These are phyloP conservation scores for Globisporangium carolinianum DNA, from an alignment of 352 stramenopile genomes.

Conservation along the genomic window DNA sequence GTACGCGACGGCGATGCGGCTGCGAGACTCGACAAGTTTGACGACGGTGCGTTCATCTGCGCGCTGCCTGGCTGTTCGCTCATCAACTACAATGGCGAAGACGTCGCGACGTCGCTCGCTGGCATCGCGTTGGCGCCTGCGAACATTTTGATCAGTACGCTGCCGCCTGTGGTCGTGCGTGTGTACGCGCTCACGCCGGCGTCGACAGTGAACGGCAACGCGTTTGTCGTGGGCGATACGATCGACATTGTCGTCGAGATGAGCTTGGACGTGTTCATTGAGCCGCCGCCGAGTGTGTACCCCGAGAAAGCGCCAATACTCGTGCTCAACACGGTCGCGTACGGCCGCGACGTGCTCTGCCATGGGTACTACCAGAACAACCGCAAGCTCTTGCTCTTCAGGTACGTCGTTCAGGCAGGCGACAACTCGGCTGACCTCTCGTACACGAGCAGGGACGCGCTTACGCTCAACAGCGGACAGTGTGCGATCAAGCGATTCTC, in stretches of 20 bases:
- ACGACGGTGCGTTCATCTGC: conserved; percentile 47
- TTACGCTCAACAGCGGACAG: conserved; percentile 76
- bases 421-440: conserved; percentile 46
- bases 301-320: conserved; percentile 69
- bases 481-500: conserved; percentile 76
- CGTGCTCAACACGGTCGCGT: conserved; percentile 43
- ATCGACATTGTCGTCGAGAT: conserved; percentile 79
- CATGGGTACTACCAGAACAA: conserved; percentile 48
- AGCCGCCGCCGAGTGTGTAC: conserved; percentile 60
- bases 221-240: conserved; percentile 72
- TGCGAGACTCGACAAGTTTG: conserved; percentile 42
- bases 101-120: conserved; percentile 27
- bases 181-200: conserved; percentile 55
- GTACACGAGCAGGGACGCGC: conserved; percentile 42
- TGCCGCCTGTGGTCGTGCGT: conserved; percentile 40
- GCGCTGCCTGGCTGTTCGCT: conserved; percentile 31
- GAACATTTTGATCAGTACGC: conserved; percentile 57
- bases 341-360: conserved; percentile 48
- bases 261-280: conserved; percentile 67
- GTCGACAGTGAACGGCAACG: conserved; percentile 43
- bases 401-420: conserved; percentile 55
- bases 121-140: conserved; percentile 32
- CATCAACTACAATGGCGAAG: conserved; percentile 64
- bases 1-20: conserved; percentile 39
- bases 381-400: conserved; percentile 56